phyloP scores from a whole-genome alignment of 805 yeast species.

The Lipomyces lipofer region DNA sequence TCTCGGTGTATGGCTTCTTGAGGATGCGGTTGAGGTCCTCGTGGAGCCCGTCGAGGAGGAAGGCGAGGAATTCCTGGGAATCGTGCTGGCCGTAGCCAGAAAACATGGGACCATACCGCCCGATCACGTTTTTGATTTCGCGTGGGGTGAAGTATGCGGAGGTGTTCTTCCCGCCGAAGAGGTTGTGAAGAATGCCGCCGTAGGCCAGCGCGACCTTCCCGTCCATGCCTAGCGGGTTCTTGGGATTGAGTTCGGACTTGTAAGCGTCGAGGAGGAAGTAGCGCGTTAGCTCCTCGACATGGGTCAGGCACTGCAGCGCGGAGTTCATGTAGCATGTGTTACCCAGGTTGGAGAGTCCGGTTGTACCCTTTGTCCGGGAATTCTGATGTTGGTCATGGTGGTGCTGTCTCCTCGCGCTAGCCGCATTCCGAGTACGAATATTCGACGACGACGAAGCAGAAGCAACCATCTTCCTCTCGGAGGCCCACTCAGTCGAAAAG shows the following conservation, averaged over 20 bases:
- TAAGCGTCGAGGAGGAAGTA: slow-evolving; percentile 68
- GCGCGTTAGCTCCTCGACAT: slow-evolving; percentile 76
- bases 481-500: slow-evolving; percentile 16
- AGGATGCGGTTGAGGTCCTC: slow-evolving; percentile 85
- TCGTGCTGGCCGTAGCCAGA: slow-evolving; percentile 86
- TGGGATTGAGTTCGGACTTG: slow-evolving; percentile 64
- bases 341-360: slow-evolving; percentile 73
- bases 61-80: slow-evolving; percentile 88
- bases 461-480: slow-evolving; percentile 10
- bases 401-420: slow-evolving; percentile 1
- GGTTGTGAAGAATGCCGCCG: slow-evolving; percentile 61
- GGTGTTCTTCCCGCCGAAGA: slow-evolving; percentile 44
- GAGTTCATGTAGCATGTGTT: slow-evolving; percentile 95
- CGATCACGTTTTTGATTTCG: slow-evolving; percentile 75
- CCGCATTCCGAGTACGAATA: not conserved
- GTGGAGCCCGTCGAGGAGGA: slow-evolving; percentile 82
- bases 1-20: slow-evolving; percentile 82
- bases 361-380: slow-evolving; percentile 46
- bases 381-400: slow-evolving; percentile 2
- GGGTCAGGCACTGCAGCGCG: slow-evolving; percentile 85
- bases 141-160: slow-evolving; percentile 55
- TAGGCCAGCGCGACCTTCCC: slow-evolving; percentile 82
- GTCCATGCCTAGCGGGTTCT: slow-evolving; percentile 81
- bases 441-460: not conserved
- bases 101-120: slow-evolving; percentile 75